A percentile compares a stretch with the other conserved stretches of the same genome.
phyloP scores from a whole-genome alignment of 2,329 filamentous ascomycete species.

The Sclerotinia glacialis region DNA sequence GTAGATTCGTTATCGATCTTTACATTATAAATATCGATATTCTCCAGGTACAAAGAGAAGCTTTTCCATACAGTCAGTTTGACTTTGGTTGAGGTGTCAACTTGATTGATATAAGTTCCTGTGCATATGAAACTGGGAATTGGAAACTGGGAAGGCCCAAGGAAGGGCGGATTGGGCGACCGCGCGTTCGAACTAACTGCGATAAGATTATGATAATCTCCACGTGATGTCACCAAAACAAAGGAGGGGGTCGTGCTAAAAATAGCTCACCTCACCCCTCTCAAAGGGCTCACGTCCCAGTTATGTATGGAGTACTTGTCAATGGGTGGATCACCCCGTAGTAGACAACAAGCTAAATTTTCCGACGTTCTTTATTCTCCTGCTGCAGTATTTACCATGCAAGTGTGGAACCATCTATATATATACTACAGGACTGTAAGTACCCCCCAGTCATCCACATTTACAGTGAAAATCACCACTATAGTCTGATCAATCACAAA shows the following conservation, averaged over 20 bases:
- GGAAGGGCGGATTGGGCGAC: slow-evolving; percentile 2
- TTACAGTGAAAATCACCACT: not conserved
- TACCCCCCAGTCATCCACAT: not conserved
- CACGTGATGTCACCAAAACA: slow-evolving; percentile 13
- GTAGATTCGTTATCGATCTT: slow-evolving; percentile 24
- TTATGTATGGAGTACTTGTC: not conserved
- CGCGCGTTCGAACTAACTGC: slow-evolving; percentile 15
- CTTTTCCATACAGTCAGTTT: not conserved
- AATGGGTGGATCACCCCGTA: not conserved
- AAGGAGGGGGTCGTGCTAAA: too few relatives aligned
- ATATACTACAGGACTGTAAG: slow-evolving; percentile 15
- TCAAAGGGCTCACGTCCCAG: too few relatives aligned
- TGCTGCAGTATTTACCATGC: not conserved
- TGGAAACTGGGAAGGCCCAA: not conserved
- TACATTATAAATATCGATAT: slow-evolving; percentile 24
- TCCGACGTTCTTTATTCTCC: not conserved
- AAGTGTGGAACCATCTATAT: slow-evolving; percentile 4
- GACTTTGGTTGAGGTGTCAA: not conserved
- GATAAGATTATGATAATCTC: slow-evolving; percentile 20
- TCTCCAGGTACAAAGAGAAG: not conserved
- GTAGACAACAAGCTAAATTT: not conserved
- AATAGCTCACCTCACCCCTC: too few relatives aligned
- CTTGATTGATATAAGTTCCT: slow-evolving; percentile 11
- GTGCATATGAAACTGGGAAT: slow-evolving; percentile 18
- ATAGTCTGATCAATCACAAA: slow-evolving; percentile 18